A percentile compares a stretch with the other conserved stretches of the same genome.
phyloP scores from a whole-genome alignment of 2,329 filamentous ascomycete species.

The Colletotrichum cuscutae region DNA sequence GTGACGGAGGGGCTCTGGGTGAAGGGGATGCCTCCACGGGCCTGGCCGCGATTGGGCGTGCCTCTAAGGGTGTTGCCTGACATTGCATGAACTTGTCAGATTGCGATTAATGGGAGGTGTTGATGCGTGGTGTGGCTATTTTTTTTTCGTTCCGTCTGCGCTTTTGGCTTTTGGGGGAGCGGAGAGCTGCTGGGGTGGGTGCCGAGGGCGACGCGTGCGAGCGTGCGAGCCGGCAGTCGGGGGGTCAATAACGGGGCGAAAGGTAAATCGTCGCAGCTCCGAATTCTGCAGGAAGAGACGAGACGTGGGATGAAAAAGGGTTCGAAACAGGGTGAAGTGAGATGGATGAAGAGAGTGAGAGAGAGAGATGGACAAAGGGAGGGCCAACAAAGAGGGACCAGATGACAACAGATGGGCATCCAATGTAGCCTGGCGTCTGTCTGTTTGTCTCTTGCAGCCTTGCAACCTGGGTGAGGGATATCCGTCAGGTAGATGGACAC shows the following conservation, averaged over 20 bases:
- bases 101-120: slow-evolving; percentile 30
- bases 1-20: slow-evolving; percentile 62
- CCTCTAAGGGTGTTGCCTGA: slow-evolving; percentile 74
- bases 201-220: slow-evolving; percentile 24
- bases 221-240: neutral
- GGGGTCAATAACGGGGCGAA: neutral
- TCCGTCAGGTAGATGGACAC: too few relatives aligned
- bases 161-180: neutral
- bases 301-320: neutral
- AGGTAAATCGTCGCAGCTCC: neutral
- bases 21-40: slow-evolving; percentile 69
- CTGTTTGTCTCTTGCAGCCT: neutral
- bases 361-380: too few relatives aligned
- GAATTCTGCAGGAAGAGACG: neutral
- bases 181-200: slow-evolving; percentile 6
- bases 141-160: neutral
- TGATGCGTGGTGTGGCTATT: slow-evolving; percentile 28
- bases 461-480: neutral
- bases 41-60: slow-evolving; percentile 72
- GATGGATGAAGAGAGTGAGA: too few relatives aligned
- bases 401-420: neutral
- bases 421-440: neutral
- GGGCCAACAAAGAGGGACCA: neutral
- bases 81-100: slow-evolving; percentile 62
- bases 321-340: neutral